Percentiles rank a stretch among this genome's conserved stretches.
phyloP scores from a whole-genome alignment of 2,329 filamentous ascomycete genomes.

The Onygenales sp. region DNA sequence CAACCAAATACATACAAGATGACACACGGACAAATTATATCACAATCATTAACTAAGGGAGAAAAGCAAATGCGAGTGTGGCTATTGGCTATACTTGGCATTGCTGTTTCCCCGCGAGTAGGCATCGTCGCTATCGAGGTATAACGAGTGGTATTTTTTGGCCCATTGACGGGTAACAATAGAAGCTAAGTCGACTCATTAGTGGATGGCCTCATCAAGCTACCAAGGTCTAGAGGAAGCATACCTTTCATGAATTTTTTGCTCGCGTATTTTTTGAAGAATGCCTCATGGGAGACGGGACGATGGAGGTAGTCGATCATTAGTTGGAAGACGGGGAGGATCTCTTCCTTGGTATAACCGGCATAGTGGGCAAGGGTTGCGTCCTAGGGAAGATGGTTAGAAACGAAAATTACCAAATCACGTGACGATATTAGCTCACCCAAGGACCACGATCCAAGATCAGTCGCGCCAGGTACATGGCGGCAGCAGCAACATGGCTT shows the following conservation, averaged over 20 bases:
- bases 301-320: slow-evolving; percentile 96
- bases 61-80: slow-evolving; percentile 5
- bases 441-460: slow-evolving; percentile 87
- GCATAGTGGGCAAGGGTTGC: slow-evolving; percentile 80
- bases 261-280: slow-evolving; percentile 99
- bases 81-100: slow-evolving; percentile 24
- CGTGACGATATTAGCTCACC: slow-evolving; percentile 47
- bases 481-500: slow-evolving; percentile 79
- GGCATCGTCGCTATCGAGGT: slow-evolving; percentile 18
- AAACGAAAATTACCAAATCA: not conserved
- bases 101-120: slow-evolving; percentile 22
- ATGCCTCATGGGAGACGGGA: slow-evolving; percentile 87
- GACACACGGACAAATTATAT: slow-evolving; percentile 1
- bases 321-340: slow-evolving; percentile 80
- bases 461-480: slow-evolving; percentile 89
- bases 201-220: slow-evolving; percentile 7
- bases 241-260: slow-evolving; percentile 98
- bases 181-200: slow-evolving; percentile 52
- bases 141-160: slow-evolving; percentile 56
- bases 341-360: slow-evolving; percentile 86
- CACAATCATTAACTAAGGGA: not conserved
- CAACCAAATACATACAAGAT: slow-evolving; percentile 4
- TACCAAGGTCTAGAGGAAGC: slow-evolving; percentile 14
- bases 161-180: slow-evolving; percentile 89
- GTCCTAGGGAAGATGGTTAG: slow-evolving; percentile 46